Percentiles rank a stretch among this genome's conserved stretches.
These are phyloP conservation scores for Suaeda aralocaspica DNA, from an alignment of 148 eudicot species.

Conservation along the genomic window DNA sequence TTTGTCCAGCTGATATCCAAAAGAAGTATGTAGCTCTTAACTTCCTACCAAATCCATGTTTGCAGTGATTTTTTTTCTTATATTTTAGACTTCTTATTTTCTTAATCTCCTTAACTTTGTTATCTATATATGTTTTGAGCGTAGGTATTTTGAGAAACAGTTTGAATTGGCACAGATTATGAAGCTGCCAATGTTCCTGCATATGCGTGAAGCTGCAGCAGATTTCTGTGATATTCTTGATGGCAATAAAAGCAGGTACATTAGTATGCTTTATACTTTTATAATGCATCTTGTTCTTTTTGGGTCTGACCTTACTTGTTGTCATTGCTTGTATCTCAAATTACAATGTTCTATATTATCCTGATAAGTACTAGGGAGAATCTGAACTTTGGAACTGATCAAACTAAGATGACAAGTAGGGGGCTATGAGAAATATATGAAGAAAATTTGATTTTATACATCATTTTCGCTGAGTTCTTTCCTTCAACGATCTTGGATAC, in stretches of 20 bases:
- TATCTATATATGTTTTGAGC: conserved; percentile 4
- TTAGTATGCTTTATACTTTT: background rate
- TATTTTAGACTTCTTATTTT: background rate
- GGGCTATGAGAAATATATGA: background rate
- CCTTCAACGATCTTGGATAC: background rate
- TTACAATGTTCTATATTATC: background rate
- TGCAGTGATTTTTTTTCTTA: background rate
- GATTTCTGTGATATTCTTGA: conserved; percentile 85
- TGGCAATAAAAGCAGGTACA: conserved; percentile 65
- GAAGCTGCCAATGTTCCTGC: conserved; percentile 98
- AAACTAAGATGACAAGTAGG: background rate
- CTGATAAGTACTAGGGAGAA: too few species aligned
- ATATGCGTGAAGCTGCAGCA: conserved; percentile 95
- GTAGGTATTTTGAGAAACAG: conserved; percentile 89
- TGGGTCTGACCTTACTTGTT: too few species aligned
- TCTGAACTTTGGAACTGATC: background rate
- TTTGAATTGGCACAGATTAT: conserved; percentile 71
- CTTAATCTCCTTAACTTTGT: background rate
- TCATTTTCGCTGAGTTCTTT: background rate
- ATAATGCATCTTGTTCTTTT: too few species aligned
- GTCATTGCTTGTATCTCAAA: background rate
- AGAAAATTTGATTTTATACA: background rate
- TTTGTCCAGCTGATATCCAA: conserved; percentile 86
- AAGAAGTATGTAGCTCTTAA: conserved; percentile 58
- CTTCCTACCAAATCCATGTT: background rate